Evolutionary conservation across 495 filamentous ascomycete genomes (phyloP), one percentile per base, ranked within the genome.

Genomic region (Gamarada debralockiae): DNA sequence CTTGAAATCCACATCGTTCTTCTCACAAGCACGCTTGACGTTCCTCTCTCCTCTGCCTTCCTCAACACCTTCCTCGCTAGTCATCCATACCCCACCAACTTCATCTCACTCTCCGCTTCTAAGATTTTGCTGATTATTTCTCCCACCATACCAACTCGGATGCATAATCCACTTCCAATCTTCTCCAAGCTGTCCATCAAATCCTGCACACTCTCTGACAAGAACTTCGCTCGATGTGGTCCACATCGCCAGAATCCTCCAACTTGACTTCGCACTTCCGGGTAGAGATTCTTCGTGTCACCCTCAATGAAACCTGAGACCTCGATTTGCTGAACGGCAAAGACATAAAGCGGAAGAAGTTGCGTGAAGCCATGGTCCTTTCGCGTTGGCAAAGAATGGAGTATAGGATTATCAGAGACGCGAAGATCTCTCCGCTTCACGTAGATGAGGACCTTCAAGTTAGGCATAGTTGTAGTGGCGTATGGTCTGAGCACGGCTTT

Each of bases 121-220:
- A 86, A 53, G 2, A 87, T 57, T 10, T 68, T 60, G 22, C 69
- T 61, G 8, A 88, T 55, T 0, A 82, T 77, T 25, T 85, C 78
- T 12, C 59, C 70, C 3, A 73, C 56, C 58, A 60, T 65, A 4
- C 86, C 86, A 9, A 84, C 80, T n/a, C 86, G 72, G 24, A 89
- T 73, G 22, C 74, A 71, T 27, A 90, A 67, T 7, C 76, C 80
- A 56, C 77, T 83, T 0, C 73, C 80, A 0, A 83, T 50, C 3
- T 67, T 68, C 60, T 76, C 67, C 18, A 89, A 68, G 3, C 65
- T 68, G 21, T 71, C 59, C 55, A 86, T 86, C 49, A 89, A 23
- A 64, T 86, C 79, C 83, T 83, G 87, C 0, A 87, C 73, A 12
- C 78, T 76, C 61, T 89, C 78, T 0, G 79, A 82, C 17, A 86